Evolutionary conservation across 2,329 filamentous ascomycete species (phyloP), one percentile per base, ranked within the genome.

Genomic region (Didymella segeticola): DNA sequence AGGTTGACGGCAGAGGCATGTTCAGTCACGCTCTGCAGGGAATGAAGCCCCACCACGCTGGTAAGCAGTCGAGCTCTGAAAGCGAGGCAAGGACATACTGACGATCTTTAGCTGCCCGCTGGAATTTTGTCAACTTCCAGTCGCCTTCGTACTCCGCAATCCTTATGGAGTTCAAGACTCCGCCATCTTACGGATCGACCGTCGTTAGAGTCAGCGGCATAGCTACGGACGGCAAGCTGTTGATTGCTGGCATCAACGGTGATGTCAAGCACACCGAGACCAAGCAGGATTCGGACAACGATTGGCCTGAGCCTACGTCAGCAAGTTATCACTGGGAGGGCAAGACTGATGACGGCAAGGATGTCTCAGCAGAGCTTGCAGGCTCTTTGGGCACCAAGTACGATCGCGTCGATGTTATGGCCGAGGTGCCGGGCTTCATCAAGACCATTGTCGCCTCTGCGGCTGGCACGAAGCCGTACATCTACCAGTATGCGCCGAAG

Each of bases 21-120:
- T 93, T 92, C 77, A 82, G 89, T 62, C 89, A 95, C 75, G 93
- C 91, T 33, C 80, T 98, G 43, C 95, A 98, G 79, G 95, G 93
- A 74, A 98, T 98, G 93, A 99, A 99, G 83, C 95, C 95, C 33
- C 95, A 99, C 76, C 96, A 99, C 74, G 90, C 92, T 55, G 93
- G 84, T 86, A 79, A 67, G 78, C 67, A 42, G 5, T 12, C 10
- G 31, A 19, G 15, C 25, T 26, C 34, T 5, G 34, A 1, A 19
- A 14, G 1, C 45, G n/a, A n/a, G 30, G 14, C 37, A 9, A 12
- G 19, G n/a, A 14, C 11, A 7, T 8, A 38, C 63, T 71, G 27
- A 71, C 33, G 4, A 12, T 27, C 2, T 26, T 10, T 37, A 85
- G 86, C 93, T 57, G 87, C 90, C 25, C 86, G 85, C 60, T 99